Conservation (phyloP, 169 alveolate species). For the Plasmodium reichenowi region DNA sequence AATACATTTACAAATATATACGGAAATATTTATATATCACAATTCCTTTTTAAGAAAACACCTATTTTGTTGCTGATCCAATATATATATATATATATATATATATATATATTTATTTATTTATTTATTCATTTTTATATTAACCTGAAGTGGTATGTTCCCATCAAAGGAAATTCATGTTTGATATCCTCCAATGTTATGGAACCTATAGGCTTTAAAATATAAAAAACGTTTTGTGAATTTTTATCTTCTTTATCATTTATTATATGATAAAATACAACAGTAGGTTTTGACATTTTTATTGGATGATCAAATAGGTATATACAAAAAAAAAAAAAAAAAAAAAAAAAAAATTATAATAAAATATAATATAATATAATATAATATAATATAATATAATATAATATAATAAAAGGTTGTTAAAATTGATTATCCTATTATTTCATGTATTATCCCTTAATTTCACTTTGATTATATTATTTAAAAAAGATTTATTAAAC, state of each 20-base stretch:
- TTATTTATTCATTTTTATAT: not conserved
- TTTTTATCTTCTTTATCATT: constrained; percentile 70
- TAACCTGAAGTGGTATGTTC: constrained; percentile 75
- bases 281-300: constrained; percentile 64
- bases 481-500: no score
- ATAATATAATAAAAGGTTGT: no score
- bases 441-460: no score
- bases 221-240: constrained; percentile 65
- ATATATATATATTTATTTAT: not conserved
- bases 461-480: no score
- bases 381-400: no score
- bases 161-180: constrained; percentile 56
- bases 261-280: constrained; percentile 64
- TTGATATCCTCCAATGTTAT: constrained; percentile 37
- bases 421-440: no score
- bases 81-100: not conserved
- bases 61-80: no score
- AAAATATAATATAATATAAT: no score
- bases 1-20: not conserved
- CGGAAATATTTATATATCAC: no score
- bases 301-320: not conserved
- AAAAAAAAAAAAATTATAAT: no score
- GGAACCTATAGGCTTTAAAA: constrained; percentile 40
- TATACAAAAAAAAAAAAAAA: no score
- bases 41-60: no score